Evolutionary conservation across 225 moss, liverwort and hornwort species (phyloP), one percentile per base, ranked within the genome.

Genomic region (Bryum argenteum): DNA sequence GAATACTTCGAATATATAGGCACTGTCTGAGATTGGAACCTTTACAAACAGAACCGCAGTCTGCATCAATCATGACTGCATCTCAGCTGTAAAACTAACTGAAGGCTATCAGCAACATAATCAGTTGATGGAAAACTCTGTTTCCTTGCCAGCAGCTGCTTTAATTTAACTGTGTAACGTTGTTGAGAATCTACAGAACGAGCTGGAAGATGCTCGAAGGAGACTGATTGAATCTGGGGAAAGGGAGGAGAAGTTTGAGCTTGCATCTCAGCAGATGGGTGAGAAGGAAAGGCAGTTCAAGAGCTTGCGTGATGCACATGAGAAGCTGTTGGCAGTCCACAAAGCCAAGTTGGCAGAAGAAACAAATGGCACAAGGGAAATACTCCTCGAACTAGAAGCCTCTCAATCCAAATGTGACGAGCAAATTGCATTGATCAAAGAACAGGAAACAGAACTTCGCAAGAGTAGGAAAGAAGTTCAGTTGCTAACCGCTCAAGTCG

Each of bases 191-290:
- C 28, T 24, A 22, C 74, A 85, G 82, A 68, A 63, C 58, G 66
- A 83, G 39, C 40, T 78, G 11, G 78, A 83, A 58, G 80, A 83
- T 18, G 47, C 52, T 5, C 73, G 56, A 39, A 70, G 45, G 63
- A 83, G 72, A 55, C 11, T 80, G 53, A 37, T 79, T 16, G 87
- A 90, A 55, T 76, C 77, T 8, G 78, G 89, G 73, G 95, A 92
- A 66, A 86, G 84, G 78, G 92, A 87, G 71, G 87, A 88, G 58
- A 87, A 81, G 55, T 72, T 84, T 24, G 84, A 91, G 66, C 37
- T 66, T 43, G 67, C 80, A 44, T 69, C 18, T 19, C 81, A 80
- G 64, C 75, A 82, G 67, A 75, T 90, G 22, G 71, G 54, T 48
- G 88, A 88, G 61, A 91, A 87, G 69, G 85, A 90, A 8, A 69